These are phyloP conservation scores for Sedum album DNA, from an alignment of 164 flowering plant genomes.

Conservation along the genomic window DNA sequence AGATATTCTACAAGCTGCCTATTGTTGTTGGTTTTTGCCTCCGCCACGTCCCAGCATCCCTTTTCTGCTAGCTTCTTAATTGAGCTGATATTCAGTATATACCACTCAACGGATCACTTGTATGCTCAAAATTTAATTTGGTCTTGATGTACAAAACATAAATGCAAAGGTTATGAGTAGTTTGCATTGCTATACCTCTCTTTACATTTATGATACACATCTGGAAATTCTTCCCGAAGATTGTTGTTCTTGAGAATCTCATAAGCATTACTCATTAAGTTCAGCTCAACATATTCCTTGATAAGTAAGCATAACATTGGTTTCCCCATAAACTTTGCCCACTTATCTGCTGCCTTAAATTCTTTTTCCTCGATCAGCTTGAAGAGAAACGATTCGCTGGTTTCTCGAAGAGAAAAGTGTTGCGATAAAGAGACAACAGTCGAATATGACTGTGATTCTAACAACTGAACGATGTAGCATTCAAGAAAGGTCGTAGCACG, in stretches of 20 bases:
- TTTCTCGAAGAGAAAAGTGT: conserved; percentile 57
- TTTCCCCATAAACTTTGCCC: conserved; percentile 90
- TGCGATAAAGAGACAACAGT: conserved; percentile 59
- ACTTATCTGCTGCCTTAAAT: conserved; percentile 80
- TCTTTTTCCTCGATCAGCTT: conserved; percentile 51
- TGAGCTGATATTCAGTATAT: conserved; percentile 38
- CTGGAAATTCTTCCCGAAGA: conserved; percentile 69
- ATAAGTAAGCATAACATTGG: conserved; percentile 60
- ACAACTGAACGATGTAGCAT: conserved; percentile 35
- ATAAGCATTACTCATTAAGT: conserved; percentile 54
- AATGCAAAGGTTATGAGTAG: neutral
- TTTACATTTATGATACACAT: conserved; percentile 52
- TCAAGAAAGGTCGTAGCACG: conserved; percentile 45
- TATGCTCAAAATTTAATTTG: neutral
- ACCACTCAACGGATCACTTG: neutral
- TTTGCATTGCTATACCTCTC: conserved; percentile 42
- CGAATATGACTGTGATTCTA: conserved; percentile 62
- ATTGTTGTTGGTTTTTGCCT: conserved; percentile 46
- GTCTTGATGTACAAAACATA: neutral
- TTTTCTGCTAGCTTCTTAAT: conserved; percentile 81
- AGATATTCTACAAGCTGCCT: conserved; percentile 64
- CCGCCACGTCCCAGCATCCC: conserved; percentile 93
- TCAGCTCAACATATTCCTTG: conserved; percentile 49
- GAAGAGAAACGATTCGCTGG: conserved; percentile 54
- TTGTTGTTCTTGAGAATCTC: conserved; percentile 58